Conservation (phyloP, 108 stramenopile species). For the Schizochytrium sp. region DNA sequence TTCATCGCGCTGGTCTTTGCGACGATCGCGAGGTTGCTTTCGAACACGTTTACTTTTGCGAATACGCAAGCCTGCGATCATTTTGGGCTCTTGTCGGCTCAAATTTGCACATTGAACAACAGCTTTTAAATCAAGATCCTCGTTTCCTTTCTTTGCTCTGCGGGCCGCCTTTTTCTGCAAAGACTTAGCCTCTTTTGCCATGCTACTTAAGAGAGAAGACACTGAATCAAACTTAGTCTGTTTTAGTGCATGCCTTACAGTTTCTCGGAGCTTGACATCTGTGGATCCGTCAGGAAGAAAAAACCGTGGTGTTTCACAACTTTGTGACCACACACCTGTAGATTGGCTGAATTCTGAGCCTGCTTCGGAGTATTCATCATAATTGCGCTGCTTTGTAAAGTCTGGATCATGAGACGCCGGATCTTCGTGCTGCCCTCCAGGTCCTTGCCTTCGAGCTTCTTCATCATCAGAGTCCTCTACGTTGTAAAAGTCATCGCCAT, state of each 20-base stretch:
- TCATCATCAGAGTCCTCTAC: no score
- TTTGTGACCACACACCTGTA: constrained; percentile 45
- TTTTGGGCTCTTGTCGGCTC: not conserved
- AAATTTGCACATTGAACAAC: not conserved
- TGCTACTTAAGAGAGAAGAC: constrained; percentile 74
- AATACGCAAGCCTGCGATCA: not conserved
- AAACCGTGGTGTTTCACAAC: constrained; percentile 48
- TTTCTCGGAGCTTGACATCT: constrained; percentile 73
- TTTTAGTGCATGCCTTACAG: constrained; percentile 71
- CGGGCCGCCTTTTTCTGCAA: not conserved
- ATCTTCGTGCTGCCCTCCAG: not conserved
- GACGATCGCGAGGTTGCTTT: constrained; percentile 1
- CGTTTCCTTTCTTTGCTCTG: not conserved
- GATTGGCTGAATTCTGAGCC: constrained; percentile 52
- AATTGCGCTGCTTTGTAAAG: not conserved
- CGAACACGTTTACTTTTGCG: not conserved
- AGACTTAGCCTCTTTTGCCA: not conserved
- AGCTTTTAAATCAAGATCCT: not conserved
- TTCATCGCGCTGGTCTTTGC: not conserved
- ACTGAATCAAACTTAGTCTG: constrained; percentile 78
- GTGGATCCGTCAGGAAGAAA: constrained; percentile 77
- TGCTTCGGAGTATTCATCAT: constrained; percentile 56
- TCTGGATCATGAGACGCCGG: not conserved
- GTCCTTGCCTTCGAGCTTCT: not conserved
- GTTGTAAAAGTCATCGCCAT: no score